Evolutionary conservation across 768 basidiomycete genomes (phyloP).

Genomic region (Gloeophyllum trabeum): DNA sequence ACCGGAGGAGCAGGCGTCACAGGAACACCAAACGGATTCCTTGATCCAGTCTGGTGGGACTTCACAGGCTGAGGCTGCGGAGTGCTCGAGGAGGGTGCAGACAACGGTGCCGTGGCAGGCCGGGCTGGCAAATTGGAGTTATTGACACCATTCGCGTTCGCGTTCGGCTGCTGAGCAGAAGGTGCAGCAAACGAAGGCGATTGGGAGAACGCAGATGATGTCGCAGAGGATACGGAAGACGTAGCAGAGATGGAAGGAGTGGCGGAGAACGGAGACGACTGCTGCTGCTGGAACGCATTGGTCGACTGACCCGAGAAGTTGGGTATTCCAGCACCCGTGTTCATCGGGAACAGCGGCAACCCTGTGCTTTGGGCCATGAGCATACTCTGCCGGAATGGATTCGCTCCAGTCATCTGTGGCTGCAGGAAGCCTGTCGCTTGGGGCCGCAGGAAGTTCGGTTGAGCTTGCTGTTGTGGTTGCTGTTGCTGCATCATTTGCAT

Average conservation of each 20-base stretch:
- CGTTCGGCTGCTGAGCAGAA: constrained; percentile 5
- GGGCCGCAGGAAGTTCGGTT: constrained; percentile 38
- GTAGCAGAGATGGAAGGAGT: constrained; percentile 1
- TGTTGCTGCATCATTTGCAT: constrained; percentile 23
- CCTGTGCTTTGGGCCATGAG: constrained; percentile 26
- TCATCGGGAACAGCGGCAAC: not conserved
- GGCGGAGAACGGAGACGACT: not conserved
- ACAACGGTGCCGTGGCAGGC: constrained; percentile 42
- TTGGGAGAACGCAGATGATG: constrained; percentile 9
- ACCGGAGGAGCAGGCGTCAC: constrained; percentile 48
- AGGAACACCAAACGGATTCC: constrained; percentile 88
- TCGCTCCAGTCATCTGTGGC: constrained; percentile 32
- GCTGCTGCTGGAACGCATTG: constrained; percentile 4
- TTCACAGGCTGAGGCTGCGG: constrained; percentile 53
- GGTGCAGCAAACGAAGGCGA: constrained; percentile 14
- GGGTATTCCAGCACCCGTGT: not conserved
- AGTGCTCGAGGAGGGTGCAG: constrained; percentile 22
- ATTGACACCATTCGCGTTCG: not conserved
- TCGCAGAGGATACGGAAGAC: constrained; percentile 8
- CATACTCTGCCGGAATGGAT: constrained; percentile 44
- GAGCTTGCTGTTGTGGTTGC: constrained; percentile 21
- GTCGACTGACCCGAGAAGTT: constrained; percentile 2
- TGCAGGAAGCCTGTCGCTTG: constrained; percentile 33
- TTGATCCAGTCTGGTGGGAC: constrained; percentile 87
- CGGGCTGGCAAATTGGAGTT: constrained; percentile 38